phyloP scores from a whole-genome alignment of 306 rosid species.

The Citrullus amarus region DNA sequence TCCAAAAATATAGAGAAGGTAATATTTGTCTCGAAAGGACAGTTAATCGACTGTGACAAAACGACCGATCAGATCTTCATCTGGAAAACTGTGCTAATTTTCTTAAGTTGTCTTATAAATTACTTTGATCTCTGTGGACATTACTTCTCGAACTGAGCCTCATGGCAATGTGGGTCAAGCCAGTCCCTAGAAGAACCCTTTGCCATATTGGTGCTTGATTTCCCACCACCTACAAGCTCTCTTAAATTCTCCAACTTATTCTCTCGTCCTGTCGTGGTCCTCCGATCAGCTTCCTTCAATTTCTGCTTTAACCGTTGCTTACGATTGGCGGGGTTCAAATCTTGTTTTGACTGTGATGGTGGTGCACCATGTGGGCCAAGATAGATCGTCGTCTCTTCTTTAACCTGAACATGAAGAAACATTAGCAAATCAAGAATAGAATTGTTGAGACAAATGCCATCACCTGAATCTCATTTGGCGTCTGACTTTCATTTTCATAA shows the following conservation, averaged over 20 bases:
- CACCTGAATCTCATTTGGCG: background rate
- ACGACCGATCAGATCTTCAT: background rate
- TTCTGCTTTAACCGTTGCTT: constrained; percentile 79
- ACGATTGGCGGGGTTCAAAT: constrained; percentile 36
- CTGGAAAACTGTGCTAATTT: constrained; percentile 2
- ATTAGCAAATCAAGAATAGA: background rate
- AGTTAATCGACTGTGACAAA: background rate
- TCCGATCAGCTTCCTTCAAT: constrained; percentile 83
- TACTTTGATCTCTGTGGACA: constrained; percentile 19
- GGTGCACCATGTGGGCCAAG: constrained; percentile 93
- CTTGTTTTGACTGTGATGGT: constrained; percentile 71
- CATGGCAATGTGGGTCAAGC: constrained; percentile 95
- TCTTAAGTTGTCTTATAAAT: background rate
- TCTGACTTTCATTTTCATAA: background rate
- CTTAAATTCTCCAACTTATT: constrained; percentile 71
- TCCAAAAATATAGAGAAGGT: background rate
- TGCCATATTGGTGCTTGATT: constrained; percentile 22
- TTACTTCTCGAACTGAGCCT: constrained; percentile 72
- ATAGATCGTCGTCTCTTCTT: constrained; percentile 66
- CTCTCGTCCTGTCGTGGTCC: constrained; percentile 55
- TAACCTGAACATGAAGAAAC: constrained; percentile 27
- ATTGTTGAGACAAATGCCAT: background rate
- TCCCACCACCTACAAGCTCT: constrained; percentile 88
- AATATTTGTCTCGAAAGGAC: background rate
- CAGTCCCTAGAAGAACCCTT: constrained; percentile 65